Percentiles rank a stretch among this genome's conserved stretches.
These are phyloP conservation scores for Phaffomyces antillensis DNA, from an alignment of 805 yeast genomes.

Conservation along the genomic window DNA sequence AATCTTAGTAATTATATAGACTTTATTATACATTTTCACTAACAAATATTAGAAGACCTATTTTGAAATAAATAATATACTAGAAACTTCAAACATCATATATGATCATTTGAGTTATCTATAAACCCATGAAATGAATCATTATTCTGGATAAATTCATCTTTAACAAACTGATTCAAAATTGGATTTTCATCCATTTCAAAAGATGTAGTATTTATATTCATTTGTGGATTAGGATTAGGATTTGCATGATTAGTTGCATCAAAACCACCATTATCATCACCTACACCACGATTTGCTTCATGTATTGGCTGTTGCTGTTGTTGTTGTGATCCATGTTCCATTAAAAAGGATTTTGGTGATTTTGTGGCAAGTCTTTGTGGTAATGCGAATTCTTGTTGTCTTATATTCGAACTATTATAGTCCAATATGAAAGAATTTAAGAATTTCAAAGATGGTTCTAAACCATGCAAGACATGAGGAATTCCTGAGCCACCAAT, in stretches of 20 bases:
- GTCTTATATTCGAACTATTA: conserved; percentile 28
- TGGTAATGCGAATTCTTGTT: conserved; percentile 19
- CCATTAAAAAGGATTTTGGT: conserved; percentile 11
- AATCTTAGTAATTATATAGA: too few relatives aligned
- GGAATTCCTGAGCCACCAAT: conserved; percentile 57
- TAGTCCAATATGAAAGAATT: conserved; percentile 46
- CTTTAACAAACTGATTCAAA: conserved; percentile 8
- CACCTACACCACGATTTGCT: not conserved
- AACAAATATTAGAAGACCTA: too few relatives aligned
- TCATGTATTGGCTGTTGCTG: not conserved
- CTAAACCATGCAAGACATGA: conserved; percentile 58
- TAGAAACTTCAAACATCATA: too few relatives aligned
- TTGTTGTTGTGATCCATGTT: conserved; percentile 1
- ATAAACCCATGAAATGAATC: conserved; percentile 6
- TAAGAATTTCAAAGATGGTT: conserved; percentile 43
- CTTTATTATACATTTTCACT: too few relatives aligned
- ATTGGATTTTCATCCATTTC: conserved; percentile 6
- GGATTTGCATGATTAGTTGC: conserved; percentile 9
- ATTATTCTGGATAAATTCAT: conserved; percentile 2
- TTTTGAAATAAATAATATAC: too few relatives aligned
- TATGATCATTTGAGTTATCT: not conserved
- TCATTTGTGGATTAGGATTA: conserved; percentile 4
- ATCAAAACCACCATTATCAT: not conserved
- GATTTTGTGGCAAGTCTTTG: conserved; percentile 15
- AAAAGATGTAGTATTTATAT: not conserved